phyloP scores from a whole-genome alignment of 768 basidiomycete genomes.

The Collybia nuda region DNA sequence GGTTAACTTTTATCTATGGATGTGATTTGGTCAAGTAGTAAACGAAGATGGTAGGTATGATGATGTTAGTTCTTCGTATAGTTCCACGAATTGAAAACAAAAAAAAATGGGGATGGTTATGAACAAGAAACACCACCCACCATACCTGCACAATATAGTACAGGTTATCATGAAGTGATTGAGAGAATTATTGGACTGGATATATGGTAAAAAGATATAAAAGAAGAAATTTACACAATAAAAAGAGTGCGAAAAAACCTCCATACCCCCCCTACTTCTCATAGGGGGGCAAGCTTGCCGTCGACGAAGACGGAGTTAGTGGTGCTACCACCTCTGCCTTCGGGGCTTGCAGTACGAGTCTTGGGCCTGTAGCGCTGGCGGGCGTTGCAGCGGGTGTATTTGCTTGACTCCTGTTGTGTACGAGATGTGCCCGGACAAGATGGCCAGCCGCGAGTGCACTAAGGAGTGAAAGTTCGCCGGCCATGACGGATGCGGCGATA shows the following conservation, averaged over 20 bases:
- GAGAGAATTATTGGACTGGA: neutral
- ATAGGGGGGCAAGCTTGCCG: slow-evolving; percentile 18
- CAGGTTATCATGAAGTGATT: too few relatives aligned
- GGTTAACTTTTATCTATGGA: too few relatives aligned
- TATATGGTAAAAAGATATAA: neutral
- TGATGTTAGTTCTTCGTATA: too few relatives aligned
- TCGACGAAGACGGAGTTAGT: slow-evolving; percentile 11
- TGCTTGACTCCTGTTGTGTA: slow-evolving; percentile 84
- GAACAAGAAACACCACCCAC: too few relatives aligned
- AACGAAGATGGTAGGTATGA: too few relatives aligned
- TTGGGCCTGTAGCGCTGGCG: neutral
- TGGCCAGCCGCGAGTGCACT: slow-evolving; percentile 94
- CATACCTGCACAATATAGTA: too few relatives aligned
- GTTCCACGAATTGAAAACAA: too few relatives aligned
- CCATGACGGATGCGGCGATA: slow-evolving; percentile 93
- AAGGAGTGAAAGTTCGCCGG: slow-evolving; percentile 91
- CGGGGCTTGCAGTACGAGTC: neutral
- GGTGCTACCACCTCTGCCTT: neutral
- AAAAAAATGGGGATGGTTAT: too few relatives aligned
- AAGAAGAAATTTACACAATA: neutral
- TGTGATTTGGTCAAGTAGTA: too few relatives aligned
- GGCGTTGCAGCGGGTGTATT: slow-evolving; percentile 60
- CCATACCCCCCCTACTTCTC: slow-evolving; percentile 6
- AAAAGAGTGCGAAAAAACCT: neutral
- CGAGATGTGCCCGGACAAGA: slow-evolving; percentile 89